Percentiles rank a stretch among this genome's conserved stretches.
Conservation (phyloP, 2,329 filamentous ascomycete species). For the Clarireedia homoeocarpa region DNA sequence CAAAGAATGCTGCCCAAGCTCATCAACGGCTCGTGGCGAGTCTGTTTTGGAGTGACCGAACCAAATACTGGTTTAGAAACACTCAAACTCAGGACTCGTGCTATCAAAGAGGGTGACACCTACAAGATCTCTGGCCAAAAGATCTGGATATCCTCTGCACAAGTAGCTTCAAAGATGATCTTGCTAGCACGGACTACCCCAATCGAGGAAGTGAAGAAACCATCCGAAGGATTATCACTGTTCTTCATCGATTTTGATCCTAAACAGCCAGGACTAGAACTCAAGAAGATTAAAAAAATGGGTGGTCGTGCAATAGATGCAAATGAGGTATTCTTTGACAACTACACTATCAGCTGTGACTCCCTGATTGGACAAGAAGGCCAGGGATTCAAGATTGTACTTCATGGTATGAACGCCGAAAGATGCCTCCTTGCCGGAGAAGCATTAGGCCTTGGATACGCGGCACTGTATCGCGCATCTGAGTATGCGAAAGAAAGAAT, state of each 20-base stretch:
- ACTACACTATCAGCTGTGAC: slow-evolving; percentile 58
- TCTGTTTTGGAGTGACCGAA: slow-evolving; percentile 81
- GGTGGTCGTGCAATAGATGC: slow-evolving; percentile 75
- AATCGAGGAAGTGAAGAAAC: slow-evolving; percentile 56
- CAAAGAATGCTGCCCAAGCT: slow-evolving; percentile 59
- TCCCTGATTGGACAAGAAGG: slow-evolving; percentile 64
- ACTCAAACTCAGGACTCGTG: slow-evolving; percentile 58
- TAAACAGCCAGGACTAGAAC: slow-evolving; percentile 38
- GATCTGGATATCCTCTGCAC: slow-evolving; percentile 83
- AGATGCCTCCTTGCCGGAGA: slow-evolving; percentile 70
- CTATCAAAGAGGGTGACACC: slow-evolving; percentile 48
- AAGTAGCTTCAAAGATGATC: slow-evolving; percentile 78
- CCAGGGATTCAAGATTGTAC: slow-evolving; percentile 70
- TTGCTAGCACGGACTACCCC: slow-evolving; percentile 70
- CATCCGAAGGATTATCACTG: slow-evolving; percentile 68
- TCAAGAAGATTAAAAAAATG: slow-evolving; percentile 77
- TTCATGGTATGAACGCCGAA: slow-evolving; percentile 76
- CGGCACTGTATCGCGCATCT: slow-evolving; percentile 53
- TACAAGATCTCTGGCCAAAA: slow-evolving; percentile 73
- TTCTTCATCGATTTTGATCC: slow-evolving; percentile 75
- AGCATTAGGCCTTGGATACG: slow-evolving; percentile 73
- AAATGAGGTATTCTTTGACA: slow-evolving; percentile 83
- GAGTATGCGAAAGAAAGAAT: slow-evolving; percentile 59
- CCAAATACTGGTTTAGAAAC: slow-evolving; percentile 76
- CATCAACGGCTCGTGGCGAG: slow-evolving; percentile 62